phyloP scores from a whole-genome alignment of 495 filamentous ascomycete genomes.

The Ramalina intermedia region DNA sequence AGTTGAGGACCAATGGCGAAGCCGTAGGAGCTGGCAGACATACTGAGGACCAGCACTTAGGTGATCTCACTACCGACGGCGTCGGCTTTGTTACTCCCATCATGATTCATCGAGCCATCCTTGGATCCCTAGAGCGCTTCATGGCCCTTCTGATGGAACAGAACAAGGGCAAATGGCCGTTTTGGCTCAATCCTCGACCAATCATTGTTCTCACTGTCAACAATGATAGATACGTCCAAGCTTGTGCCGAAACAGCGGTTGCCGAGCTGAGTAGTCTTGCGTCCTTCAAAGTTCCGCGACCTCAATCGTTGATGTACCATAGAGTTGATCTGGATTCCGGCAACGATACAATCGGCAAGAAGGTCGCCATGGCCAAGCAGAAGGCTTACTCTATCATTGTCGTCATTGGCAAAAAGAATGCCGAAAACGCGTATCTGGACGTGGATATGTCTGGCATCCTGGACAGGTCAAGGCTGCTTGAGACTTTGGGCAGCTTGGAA shows the following conservation, averaged over 20 bases:
- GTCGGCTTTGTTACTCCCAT: conserved; percentile 56
- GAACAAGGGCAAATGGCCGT: conserved; percentile 70
- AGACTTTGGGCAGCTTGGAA: conserved; percentile 4
- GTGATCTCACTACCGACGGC: conserved; percentile 16
- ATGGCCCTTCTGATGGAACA: conserved; percentile 81
- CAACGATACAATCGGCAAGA: conserved; percentile 45
- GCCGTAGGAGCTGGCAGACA: conserved; percentile 21
- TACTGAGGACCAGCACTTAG: too few species aligned
- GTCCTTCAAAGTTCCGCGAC: conserved; percentile 4
- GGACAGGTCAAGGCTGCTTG: conserved; percentile 1
- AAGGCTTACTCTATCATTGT: conserved; percentile 64
- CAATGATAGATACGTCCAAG: conserved; percentile 42
- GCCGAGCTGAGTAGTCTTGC: not conserved
- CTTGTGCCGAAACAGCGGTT: conserved; percentile 32
- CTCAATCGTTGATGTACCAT: conserved; percentile 27
- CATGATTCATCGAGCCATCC: conserved; percentile 75
- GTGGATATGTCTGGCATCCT: conserved; percentile 32
- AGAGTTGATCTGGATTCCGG: conserved; percentile 60
- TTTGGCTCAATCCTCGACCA: conserved; percentile 82
- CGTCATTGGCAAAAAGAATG: conserved; percentile 50
- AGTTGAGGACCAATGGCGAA: conserved; percentile 42
- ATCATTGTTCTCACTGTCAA: conserved; percentile 66
- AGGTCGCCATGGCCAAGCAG: conserved; percentile 54
- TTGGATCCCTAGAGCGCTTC: conserved; percentile 77
- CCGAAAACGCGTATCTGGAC: conserved; percentile 28